A percentile compares a stretch with the other conserved stretches of the same genome.
These are phyloP conservation scores for Tricharina praecox DNA, from an alignment of 495 filamentous ascomycete species.

Conservation along the genomic window DNA sequence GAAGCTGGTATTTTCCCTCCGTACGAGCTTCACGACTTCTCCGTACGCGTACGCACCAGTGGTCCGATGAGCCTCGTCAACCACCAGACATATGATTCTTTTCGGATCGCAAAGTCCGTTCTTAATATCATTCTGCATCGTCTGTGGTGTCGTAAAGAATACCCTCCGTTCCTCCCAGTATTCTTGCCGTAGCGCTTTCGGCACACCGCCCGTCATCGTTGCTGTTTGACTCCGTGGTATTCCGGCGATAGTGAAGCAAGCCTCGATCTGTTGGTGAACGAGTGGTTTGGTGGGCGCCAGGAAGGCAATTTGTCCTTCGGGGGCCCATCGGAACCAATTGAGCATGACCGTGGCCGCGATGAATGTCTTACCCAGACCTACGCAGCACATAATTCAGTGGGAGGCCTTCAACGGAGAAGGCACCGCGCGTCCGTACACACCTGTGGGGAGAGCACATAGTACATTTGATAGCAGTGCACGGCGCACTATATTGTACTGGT, in stretches of 20 bases:
- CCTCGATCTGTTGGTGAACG: conserved; percentile 82
- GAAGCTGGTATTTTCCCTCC: conserved; percentile 77
- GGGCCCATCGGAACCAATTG: conserved; percentile 91
- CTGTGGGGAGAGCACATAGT: conserved; percentile 84
- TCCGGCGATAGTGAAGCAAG: conserved; percentile 75
- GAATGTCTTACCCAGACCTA: conserved; percentile 79
- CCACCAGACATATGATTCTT: conserved; percentile 71
- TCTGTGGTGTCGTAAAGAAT: conserved; percentile 98
- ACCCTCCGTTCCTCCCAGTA: conserved; percentile 76
- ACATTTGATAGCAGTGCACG: conserved; percentile 79
- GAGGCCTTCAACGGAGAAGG: too few species aligned
- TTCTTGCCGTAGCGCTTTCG: conserved; percentile 60
- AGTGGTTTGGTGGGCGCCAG: conserved; percentile 94
- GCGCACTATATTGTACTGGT: conserved; percentile 84
- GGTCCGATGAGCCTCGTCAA: conserved; percentile 89
- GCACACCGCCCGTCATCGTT: conserved; percentile 67
- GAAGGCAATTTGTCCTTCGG: conserved; percentile 74
- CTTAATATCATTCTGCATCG: conserved; percentile 78
- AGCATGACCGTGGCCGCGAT: conserved; percentile 95
- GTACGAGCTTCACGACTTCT: conserved; percentile 76
- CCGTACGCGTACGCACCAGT: conserved; percentile 91
- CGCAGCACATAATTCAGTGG: too few species aligned
- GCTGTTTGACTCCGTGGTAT: conserved; percentile 78
- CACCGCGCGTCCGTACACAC: too few species aligned
- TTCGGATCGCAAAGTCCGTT: conserved; percentile 88